Conservation (phyloP, 106 monocot genomes). For the Cymbidium sinense region DNA sequence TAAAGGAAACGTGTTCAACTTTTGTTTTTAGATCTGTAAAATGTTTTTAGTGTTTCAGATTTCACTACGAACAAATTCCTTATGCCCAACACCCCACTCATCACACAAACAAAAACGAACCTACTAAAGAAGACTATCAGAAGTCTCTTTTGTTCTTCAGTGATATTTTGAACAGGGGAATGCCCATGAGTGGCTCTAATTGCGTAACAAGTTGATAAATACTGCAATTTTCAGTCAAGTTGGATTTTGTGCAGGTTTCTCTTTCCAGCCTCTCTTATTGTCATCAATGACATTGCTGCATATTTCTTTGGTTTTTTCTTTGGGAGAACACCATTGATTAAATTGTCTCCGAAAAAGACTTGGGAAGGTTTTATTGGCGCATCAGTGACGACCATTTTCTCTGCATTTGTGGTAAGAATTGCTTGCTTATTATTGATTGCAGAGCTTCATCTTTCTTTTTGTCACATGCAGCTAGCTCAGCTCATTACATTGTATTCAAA, state of each 20-base stretch:
- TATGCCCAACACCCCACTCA: too few relatives aligned
- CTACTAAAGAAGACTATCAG: background rate
- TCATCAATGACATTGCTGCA: conserved; percentile 92
- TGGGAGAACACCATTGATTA: conserved; percentile 89
- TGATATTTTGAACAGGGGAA: background rate
- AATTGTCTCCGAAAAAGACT: conserved; percentile 95
- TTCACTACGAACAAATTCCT: too few relatives aligned
- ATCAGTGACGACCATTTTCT: conserved; percentile 76
- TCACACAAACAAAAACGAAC: too few relatives aligned
- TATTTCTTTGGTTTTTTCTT: conserved; percentile 99
- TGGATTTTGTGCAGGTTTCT: conserved; percentile 79
- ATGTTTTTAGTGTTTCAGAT: background rate
- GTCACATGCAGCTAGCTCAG: background rate
- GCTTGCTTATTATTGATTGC: background rate
- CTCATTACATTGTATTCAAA: background rate
- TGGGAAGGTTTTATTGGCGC: conserved; percentile 99
- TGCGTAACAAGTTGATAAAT: background rate
- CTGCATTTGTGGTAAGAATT: conserved; percentile 83
- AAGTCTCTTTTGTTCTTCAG: background rate
- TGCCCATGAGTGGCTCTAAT: background rate
- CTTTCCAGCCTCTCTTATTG: conserved; percentile 88
- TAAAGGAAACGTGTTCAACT: background rate
- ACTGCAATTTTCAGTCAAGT: background rate
- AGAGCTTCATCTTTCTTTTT: background rate
- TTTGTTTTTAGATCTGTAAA: background rate